These are phyloP conservation scores for Chytriomyces confervae DNA, from an alignment of 192 early-diverging fungal species.

Conservation along the genomic window DNA sequence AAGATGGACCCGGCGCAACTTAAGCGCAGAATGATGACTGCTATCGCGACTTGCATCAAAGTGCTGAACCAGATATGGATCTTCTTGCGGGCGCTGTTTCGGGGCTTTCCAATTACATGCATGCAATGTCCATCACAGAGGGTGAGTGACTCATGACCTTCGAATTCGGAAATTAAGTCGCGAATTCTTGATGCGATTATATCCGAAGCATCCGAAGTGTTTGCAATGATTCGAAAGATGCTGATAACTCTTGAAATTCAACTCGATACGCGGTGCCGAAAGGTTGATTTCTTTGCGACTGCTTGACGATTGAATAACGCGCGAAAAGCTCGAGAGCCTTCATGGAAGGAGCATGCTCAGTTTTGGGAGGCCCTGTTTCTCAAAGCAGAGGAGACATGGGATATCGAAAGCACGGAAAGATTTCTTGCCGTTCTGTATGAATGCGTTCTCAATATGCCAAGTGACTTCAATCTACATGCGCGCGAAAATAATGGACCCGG, in stretches of 20 bases:
- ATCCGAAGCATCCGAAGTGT: too few species aligned
- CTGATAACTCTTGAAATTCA: slow-evolving; percentile 37
- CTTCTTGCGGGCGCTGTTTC: slow-evolving; percentile 40
- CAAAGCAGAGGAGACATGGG: neutral
- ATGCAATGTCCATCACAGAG: too few species aligned
- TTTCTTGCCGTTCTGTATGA: slow-evolving; percentile 52
- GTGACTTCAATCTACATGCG: slow-evolving; percentile 51
- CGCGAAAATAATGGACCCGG: slow-evolving; percentile 32
- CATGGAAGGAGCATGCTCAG: too few species aligned
- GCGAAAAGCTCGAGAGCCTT: too few species aligned
- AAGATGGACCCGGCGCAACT: too few species aligned
- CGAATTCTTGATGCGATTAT: too few species aligned
- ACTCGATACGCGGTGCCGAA: slow-evolving; percentile 40
- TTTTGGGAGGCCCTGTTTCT: too few species aligned
- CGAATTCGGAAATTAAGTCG: too few species aligned
- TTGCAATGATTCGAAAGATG: neutral
- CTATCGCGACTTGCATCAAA: too few species aligned
- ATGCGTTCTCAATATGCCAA: slow-evolving; percentile 50
- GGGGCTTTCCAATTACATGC: slow-evolving; percentile 35
- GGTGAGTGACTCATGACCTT: too few species aligned
- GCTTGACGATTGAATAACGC: too few species aligned
- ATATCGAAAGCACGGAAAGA: slow-evolving; percentile 33
- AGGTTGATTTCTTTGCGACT: slow-evolving; percentile 3
- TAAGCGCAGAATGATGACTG: too few species aligned
- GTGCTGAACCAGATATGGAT: neutral